A percentile compares a stretch with the other conserved stretches of the same genome.
Conservation (phyloP, 495 filamentous ascomycete species). For the Tuber melanosporum region DNA sequence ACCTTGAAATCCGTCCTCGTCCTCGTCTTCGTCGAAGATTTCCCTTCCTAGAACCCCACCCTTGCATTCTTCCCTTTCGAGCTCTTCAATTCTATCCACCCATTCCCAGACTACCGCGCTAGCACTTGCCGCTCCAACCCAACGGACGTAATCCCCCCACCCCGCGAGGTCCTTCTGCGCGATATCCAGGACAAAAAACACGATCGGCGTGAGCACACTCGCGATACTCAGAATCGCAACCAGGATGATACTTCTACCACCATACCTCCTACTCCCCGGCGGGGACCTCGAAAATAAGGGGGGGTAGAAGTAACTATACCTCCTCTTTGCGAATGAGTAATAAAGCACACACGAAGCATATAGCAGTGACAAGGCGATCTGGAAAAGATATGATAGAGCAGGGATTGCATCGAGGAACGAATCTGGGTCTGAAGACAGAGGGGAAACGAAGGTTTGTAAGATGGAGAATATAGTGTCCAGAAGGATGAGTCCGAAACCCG, state of each 20-base stretch:
- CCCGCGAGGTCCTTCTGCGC: constrained; percentile 77
- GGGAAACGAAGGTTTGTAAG: constrained; percentile 74
- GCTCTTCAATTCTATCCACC: constrained; percentile 95
- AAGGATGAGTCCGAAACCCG: constrained; percentile 84
- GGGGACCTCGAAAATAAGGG: constrained; percentile 31
- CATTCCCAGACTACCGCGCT: constrained; percentile 99
- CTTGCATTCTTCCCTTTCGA: constrained; percentile 92
- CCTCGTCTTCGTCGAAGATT: constrained; percentile 90
- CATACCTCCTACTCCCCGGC: constrained; percentile 30
- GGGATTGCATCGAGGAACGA: constrained; percentile 83
- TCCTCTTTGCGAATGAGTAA: constrained; percentile 84
- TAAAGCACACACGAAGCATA: constrained; percentile 96
- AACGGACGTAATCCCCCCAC: constrained; percentile 95
- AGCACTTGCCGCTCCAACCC: constrained; percentile 93
- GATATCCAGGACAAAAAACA: constrained; percentile 94
- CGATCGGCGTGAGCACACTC: constrained; percentile 78
- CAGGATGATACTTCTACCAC: constrained; percentile 84
- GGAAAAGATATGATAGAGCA: constrained; percentile 88
- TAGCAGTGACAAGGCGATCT: constrained; percentile 76
- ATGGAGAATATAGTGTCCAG: constrained; percentile 83
- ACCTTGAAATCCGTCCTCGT: constrained; percentile 28
- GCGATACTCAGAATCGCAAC: constrained; percentile 73
- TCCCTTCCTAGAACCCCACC: constrained; percentile 91
- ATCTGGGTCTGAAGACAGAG: constrained; percentile 56
- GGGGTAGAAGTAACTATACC: constrained; percentile 87